phyloP scores from a whole-genome alignment of 225 moss, liverwort and hornwort genomes.

The Marchantia polymorpha region DNA sequence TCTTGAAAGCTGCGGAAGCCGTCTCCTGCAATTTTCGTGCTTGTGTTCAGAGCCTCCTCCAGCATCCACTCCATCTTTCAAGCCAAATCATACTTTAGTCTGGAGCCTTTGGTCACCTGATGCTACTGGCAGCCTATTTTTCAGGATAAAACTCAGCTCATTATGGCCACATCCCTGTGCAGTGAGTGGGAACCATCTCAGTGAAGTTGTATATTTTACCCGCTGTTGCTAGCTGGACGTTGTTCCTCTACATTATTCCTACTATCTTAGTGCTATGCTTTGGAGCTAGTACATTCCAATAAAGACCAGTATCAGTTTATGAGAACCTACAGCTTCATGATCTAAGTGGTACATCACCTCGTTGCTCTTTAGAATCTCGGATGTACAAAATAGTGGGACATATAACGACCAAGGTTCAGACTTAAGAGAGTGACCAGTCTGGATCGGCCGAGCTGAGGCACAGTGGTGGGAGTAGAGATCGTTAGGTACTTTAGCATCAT shows the following conservation, averaged over 20 bases:
- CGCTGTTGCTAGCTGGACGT: neutral
- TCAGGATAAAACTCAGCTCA: neutral
- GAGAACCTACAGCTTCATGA: slow-evolving; percentile 16
- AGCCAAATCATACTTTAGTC: neutral
- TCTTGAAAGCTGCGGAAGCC: slow-evolving; percentile 8
- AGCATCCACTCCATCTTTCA: slow-evolving; percentile 2
- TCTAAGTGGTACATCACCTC: slow-evolving; percentile 7
- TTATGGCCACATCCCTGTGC: neutral
- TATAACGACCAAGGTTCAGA: neutral
- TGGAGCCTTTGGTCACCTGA: slow-evolving; percentile 5
- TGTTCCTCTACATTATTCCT: neutral
- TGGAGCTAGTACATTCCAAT: slow-evolving; percentile 12
- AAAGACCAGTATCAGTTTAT: slow-evolving; percentile 7
- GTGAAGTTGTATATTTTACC: neutral
- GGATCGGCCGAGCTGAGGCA: neutral
- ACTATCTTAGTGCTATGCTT: neutral
- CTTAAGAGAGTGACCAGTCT: neutral
- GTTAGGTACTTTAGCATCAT: neutral
- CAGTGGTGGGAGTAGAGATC: neutral
- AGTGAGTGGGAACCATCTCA: neutral
- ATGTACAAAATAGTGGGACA: slow-evolving; percentile 1
- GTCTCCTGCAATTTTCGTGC: neutral
- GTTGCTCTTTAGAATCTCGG: slow-evolving; percentile 13
- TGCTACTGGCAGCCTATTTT: neutral
- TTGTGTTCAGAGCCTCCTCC: slow-evolving; percentile 6